Evolutionary conservation across 2,329 filamentous ascomycete genomes (phyloP).

Genomic region (Trichoderma hamatum): DNA sequence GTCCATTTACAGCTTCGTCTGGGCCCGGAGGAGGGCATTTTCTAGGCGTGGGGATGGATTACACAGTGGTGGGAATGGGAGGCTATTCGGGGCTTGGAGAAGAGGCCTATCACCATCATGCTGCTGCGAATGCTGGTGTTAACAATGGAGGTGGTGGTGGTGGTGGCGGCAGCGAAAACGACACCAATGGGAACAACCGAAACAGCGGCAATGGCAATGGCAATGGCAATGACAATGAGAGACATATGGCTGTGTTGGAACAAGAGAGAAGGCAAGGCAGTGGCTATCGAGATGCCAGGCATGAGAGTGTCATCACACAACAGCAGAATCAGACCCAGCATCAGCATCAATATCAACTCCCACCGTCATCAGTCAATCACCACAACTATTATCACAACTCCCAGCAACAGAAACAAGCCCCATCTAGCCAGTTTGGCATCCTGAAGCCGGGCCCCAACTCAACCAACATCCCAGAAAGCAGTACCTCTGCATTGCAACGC

Average conservation of each 20-base stretch:
- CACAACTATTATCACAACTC: constrained; percentile 26
- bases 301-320: neutral
- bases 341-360: neutral
- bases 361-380: neutral
- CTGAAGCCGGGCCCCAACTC: constrained; percentile 37
- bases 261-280: neutral
- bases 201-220: neutral
- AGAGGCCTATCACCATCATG: constrained; percentile 29
- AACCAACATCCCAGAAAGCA: neutral
- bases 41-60: constrained; percentile 15
- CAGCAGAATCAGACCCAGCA: constrained; percentile 19
- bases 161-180: neutral
- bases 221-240: neutral
- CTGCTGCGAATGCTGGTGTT: neutral
- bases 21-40: constrained; percentile 23
- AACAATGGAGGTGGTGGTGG: neutral
- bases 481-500: neutral
- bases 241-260: neutral
- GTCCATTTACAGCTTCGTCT: constrained; percentile 28
- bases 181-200: neutral
- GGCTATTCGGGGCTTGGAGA: constrained; percentile 30
- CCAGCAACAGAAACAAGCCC: neutral
- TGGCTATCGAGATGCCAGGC: neutral
- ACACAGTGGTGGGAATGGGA: neutral
- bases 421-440: constrained; percentile 50